Evolutionary conservation across 306 rosid genomes (phyloP).

Genomic region (Comarum palustre): DNA sequence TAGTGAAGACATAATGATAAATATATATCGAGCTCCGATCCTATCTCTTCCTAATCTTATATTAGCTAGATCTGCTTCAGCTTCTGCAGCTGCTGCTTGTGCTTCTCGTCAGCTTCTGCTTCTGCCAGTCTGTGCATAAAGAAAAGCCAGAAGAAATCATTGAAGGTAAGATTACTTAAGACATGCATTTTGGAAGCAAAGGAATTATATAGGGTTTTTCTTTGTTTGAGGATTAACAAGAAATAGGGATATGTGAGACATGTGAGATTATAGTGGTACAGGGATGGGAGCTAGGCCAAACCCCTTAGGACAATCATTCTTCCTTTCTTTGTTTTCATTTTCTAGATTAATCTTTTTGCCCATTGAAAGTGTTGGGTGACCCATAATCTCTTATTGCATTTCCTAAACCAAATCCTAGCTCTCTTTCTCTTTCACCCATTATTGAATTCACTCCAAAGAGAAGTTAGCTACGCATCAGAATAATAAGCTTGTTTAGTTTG

Average conservation of each 20-base stretch:
- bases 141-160: constrained; percentile 16
- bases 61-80: neutral
- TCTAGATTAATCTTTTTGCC: constrained; percentile 15
- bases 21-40: neutral
- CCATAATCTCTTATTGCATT: constrained; percentile 11
- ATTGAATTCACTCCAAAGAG: neutral
- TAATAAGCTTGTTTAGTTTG: neutral
- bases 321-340: constrained; percentile 11
- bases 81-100: constrained; percentile 12
- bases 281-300: constrained; percentile 45
- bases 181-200: constrained; percentile 6
- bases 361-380: constrained; percentile 26
- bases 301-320: constrained; percentile 42
- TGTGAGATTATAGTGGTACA: constrained; percentile 39
- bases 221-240: neutral
- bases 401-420: constrained; percentile 3
- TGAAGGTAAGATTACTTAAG: constrained; percentile 10
- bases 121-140: constrained; percentile 35
- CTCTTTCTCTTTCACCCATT: constrained; percentile 25
- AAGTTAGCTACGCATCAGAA: neutral
- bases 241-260: constrained; percentile 34
- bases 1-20: neutral
- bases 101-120: constrained; percentile 7
- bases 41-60: neutral
- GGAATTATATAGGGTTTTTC: neutral